These are phyloP conservation scores for Trichaptum fuscoviolaceum DNA, from an alignment of 768 basidiomycete genomes.

Conservation along the genomic window DNA sequence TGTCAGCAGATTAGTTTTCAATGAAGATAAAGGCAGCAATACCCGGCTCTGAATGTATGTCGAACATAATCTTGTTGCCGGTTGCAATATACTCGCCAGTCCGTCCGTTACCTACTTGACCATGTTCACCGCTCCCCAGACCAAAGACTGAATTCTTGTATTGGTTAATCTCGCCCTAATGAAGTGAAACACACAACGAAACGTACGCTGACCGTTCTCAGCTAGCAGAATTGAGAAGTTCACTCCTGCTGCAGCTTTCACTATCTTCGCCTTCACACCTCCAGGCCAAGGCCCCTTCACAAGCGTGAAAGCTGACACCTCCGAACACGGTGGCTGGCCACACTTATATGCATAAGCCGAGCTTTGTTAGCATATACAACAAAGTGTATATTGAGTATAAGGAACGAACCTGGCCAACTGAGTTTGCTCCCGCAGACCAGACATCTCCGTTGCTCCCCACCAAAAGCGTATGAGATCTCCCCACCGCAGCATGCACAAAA, in stretches of 20 bases:
- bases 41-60: constrained; percentile 71
- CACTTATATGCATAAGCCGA: constrained; percentile 41
- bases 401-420: constrained; percentile 63
- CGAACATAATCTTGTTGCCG: constrained; percentile 79
- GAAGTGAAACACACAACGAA: background rate
- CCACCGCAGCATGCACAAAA: constrained; percentile 82
- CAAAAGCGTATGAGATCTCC: constrained; percentile 75
- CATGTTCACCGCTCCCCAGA: constrained; percentile 88
- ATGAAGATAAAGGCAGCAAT: constrained; percentile 17
- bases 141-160: constrained; percentile 56
- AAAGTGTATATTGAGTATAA: background rate
- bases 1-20: background rate
- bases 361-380: background rate
- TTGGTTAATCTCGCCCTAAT: constrained; percentile 1
- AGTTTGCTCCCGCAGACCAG: constrained; percentile 83
- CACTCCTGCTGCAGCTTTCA: constrained; percentile 76
- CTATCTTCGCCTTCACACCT: constrained; percentile 58
- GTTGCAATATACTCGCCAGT: constrained; percentile 90
- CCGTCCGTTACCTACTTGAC: constrained; percentile 88
- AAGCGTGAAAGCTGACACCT: constrained; percentile 60
- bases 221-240: constrained; percentile 83
- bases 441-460: constrained; percentile 77
- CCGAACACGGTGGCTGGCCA: constrained; percentile 60
- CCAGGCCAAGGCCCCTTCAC: constrained; percentile 53
- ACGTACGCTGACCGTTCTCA: constrained; percentile 70